Base-by-base conservation (phyloP, 1,284 basidiomycete genomes). In the Anthracocystis setariae region DNA sequence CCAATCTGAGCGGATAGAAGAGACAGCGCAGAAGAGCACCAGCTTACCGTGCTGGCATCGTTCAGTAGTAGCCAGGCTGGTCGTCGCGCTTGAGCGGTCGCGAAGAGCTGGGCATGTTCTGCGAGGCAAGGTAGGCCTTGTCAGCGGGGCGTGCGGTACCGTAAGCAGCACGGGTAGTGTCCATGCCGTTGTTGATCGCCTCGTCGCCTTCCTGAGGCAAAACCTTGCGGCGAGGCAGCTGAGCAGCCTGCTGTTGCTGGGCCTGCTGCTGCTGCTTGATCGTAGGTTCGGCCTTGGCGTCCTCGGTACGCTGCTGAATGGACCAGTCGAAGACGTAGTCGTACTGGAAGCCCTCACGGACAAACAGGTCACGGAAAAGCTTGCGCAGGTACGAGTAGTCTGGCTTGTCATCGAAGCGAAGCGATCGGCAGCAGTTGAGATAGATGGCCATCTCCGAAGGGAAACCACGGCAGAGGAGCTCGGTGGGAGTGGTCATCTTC, bases 351-450 rank as follows among this genome's bases (percentile, higher is more conserved):
- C 81, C 81, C 69, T 83, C 81, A 40, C 81, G 78, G 15, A 83
- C 81, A 42, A 83, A 83, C 42, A 83, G 73, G 65, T 88, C 81
- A 47, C 81, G 79, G 80, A 83, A 83, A 50, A 83, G 77, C 70
- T 83, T 83, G 62, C 81, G 79, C 20, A 83, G 74, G 77, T 83
- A 83, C 39, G 76, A 79, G 81, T 83, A 83, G 75, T 83, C 81
- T 48, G 81, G 81, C 71, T 82, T 82, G 77, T 83, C 81, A 54
- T 83, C 81, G 65, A 83, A 83, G 58, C 81, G 79, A 29, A 83
- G 77, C n/a, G 81, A 83, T 46, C 81, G 78, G 66, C 81, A 83
- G 77, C 81, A 83, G 77, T 83, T 83, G 62, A 83, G 78, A 72
- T 83, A 83, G 71, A 83, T 82, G 58, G 81, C 81, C 80, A 83